Base-by-base conservation (phyloP, 352 stramenopile species). In the Globisporangium paroecandrum region DNA sequence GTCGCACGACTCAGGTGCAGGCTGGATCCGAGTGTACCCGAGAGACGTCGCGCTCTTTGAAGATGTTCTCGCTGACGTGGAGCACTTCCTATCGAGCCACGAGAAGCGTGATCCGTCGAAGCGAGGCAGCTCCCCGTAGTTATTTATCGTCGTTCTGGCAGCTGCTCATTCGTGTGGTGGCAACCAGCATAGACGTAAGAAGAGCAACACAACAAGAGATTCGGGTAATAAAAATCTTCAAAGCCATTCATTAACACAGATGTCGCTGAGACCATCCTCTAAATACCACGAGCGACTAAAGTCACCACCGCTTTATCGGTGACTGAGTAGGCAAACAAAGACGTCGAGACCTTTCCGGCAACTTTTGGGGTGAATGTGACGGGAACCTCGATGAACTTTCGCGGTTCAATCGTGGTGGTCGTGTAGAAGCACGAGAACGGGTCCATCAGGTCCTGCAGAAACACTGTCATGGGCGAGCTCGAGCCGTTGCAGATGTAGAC, bases 401-500 rank as follows among this genome's bases (percentile, higher is more conserved):
- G 77, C 54, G 86, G 76, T 53, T 90, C 81, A n/a, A 96, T 83
- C 12, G 86, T 94, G 1, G 85, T 91, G 36, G 85, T 88, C 56
- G 82, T 73, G 71, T 94, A 94, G 13, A 56, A 66, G 65, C 86
- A 94, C 36, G 79, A 85, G 60, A 94, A 96, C 4, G 88, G 88
- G 9, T 89, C 81, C 59, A 87, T 80, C 4, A 96, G 68, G 43
- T 85, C 77, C 68, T 94, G 86, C 57, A 96, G 69, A 64, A 96
- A 93, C 20, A 96, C 88, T 3, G 88, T 94, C 80, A 94, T 92
- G 18, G 86, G 82, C 46, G 72, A 56, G 41, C 85, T 89, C 24
- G 86, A 91, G 43, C 88, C 86, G 68, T 96, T 96, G 79, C 88
- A 96, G 29, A 96, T 82, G 66, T 92, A 94, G 34, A 96, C 86